Evolutionary conservation across 2,329 filamentous ascomycete genomes (phyloP), one percentile per base, ranked within the genome.

Genomic region (Nigrograna mackinnonii): DNA sequence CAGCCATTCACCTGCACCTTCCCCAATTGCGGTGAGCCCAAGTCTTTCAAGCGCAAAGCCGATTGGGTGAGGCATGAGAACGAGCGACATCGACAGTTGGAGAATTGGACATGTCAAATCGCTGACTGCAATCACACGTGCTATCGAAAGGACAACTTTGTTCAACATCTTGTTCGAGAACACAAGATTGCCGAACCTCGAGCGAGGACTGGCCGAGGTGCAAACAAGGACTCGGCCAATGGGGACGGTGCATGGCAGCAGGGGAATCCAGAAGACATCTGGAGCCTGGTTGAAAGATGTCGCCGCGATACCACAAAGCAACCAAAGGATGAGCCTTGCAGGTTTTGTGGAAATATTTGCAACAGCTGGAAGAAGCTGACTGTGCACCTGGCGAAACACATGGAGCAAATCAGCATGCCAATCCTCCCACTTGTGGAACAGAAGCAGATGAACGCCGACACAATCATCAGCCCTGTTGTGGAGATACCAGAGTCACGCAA

Each of bases 61-160:
- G 91, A 96, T 64, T 96, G 91, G 91, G 90, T 96, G 17, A 82
- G 91, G 21, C 91, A 96, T 59, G 91, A 96, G 64, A 95, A 92
- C 55, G 91, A 96, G 68, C 84, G 87, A 19, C 91, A 96, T 64
- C 82, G 91, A 18, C 89, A 95, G 50, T 74, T 95, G 3, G 91
- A 96, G 60, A 94, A 89, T 84, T 96, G 91, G 91, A 84, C 80
- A 5, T 96, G 91, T 62, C 84, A 88, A 47, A 80, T 91, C 16
- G 80, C 85, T 4, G 90, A 92, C 50, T 96, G 91, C 67, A 79
- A 76, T 6, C 91, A 96, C 63, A 82, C 78, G 3, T 96, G 91
- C 72, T 95, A 86, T 66, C 84, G 91, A 21, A 89, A 91, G 48
- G 89, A 96, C 66, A 96, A 96, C 59, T 96, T 96, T 63, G 77